A percentile compares a stretch with the other conserved stretches of the same genome.
Evolutionary conservation across 1,284 basidiomycete genomes (phyloP).

Genomic region (Cryptococcus wingfieldii): DNA sequence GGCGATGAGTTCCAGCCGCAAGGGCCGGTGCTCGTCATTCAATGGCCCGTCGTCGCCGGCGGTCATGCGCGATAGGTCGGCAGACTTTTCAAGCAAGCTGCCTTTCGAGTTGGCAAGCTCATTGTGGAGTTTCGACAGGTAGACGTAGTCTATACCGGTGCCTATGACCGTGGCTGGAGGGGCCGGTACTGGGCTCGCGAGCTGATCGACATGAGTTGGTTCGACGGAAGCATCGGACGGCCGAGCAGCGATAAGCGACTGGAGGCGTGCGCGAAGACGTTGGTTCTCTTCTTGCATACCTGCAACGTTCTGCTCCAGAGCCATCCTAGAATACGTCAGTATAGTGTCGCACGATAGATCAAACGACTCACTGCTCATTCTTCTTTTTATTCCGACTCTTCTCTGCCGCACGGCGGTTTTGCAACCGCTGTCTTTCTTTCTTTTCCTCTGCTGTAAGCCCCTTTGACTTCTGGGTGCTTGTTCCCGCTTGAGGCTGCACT

Average conservation of each 20-base stretch:
- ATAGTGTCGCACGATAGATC: slow-evolving; percentile 1
- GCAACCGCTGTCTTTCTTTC: slow-evolving; percentile 39
- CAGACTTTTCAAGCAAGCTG: slow-evolving; percentile 20
- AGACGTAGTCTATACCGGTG: slow-evolving; percentile 26
- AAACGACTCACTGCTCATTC: slow-evolving; percentile 38
- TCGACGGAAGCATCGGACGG: neutral
- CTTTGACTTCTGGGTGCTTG: neutral
- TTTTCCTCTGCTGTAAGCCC: slow-evolving; percentile 30
- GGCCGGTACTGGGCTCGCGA: neutral
- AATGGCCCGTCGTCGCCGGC: neutral
- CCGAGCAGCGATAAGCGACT: slow-evolving; percentile 21
- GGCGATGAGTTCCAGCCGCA: slow-evolving; percentile 15
- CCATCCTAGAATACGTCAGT: slow-evolving; percentile 17
- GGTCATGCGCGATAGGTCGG: slow-evolving; percentile 14
- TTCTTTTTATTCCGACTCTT: slow-evolving; percentile 41
- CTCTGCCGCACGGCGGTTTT: slow-evolving; percentile 45
- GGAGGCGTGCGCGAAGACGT: slow-evolving; percentile 31
- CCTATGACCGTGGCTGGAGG: neutral
- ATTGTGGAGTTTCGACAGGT: slow-evolving; percentile 24
- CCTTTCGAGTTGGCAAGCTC: slow-evolving; percentile 25
- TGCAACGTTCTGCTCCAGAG: slow-evolving; percentile 36
- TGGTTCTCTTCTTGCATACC: slow-evolving; percentile 42
- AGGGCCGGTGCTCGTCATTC: neutral
- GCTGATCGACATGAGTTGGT: neutral
- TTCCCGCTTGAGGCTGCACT: no score